A percentile compares a stretch with the other conserved stretches of the same genome.
phyloP scores from a whole-genome alignment of 805 yeast genomes.

The Zygosaccharomyces bisporus region DNA sequence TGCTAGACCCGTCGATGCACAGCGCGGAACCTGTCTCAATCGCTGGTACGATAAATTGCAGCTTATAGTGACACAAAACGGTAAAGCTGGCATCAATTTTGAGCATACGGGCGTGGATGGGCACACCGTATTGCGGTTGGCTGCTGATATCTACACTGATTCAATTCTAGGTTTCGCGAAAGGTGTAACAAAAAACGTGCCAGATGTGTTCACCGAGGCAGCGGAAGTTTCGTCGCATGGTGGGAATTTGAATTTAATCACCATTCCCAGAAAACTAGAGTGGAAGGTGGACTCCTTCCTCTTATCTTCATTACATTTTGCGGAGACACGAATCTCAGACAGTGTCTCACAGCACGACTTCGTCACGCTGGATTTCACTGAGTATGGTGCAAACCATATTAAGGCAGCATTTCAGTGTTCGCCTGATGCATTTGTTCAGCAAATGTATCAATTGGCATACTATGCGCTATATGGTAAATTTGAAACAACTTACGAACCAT shows the following conservation, averaged over 20 bases:
- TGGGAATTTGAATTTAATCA: conserved; percentile 43
- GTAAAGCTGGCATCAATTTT: conserved; percentile 89
- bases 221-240: background rate
- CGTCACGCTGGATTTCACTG: conserved; percentile 64
- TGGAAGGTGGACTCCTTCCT: conserved; percentile 81
- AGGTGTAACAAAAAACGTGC: conserved; percentile 62
- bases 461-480: conserved; percentile 89
- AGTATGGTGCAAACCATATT: conserved; percentile 71
- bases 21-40: conserved; percentile 90
- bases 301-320: conserved; percentile 77
- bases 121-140: conserved; percentile 84
- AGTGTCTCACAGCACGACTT: conserved; percentile 87
- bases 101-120: conserved; percentile 97
- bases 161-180: conserved; percentile 83
- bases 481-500: conserved; percentile 93
- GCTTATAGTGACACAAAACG: conserved; percentile 79
- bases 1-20: conserved; percentile 53
- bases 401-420: conserved; percentile 75
- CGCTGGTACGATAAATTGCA: conserved; percentile 94
- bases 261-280: conserved; percentile 81
- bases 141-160: conserved; percentile 87
- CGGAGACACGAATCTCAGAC: conserved; percentile 85
- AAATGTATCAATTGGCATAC: conserved; percentile 90
- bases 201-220: conserved; percentile 25
- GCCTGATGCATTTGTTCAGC: conserved; percentile 92